Conservation (phyloP, 768 basidiomycete genomes). For the Dacryopinax spathularia region DNA sequence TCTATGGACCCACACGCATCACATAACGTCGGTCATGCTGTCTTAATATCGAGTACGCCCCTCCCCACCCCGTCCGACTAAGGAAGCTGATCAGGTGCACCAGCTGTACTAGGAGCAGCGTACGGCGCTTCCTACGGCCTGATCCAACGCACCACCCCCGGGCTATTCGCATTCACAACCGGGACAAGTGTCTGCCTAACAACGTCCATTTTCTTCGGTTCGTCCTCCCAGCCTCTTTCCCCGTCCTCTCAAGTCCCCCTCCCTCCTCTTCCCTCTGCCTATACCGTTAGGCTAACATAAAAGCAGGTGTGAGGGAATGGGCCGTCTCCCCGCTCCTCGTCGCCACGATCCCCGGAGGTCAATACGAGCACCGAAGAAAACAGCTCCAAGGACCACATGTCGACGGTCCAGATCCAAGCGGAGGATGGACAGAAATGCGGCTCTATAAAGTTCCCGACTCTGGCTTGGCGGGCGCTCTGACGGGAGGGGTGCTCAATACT, state of each 20-base stretch:
- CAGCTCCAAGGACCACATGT: neutral
- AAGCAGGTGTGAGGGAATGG: neutral
- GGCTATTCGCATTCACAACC: neutral
- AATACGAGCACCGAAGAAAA: neutral
- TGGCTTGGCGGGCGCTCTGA: conserved; percentile 52
- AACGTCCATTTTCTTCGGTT: neutral
- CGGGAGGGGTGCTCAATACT: conserved; percentile 46
- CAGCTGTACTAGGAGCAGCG: neutral
- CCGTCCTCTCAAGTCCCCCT: no score
- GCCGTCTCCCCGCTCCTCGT: neutral
- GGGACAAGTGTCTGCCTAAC: neutral
- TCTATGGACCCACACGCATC: neutral
- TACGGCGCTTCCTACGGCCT: neutral
- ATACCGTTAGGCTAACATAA: neutral
- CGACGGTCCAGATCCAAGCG: neutral
- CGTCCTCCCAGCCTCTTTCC: neutral
- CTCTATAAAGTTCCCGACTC: conserved; percentile 52
- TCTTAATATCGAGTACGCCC: neutral
- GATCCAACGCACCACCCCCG: neutral
- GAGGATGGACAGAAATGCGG: conserved; percentile 38
- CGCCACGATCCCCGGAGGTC: neutral
- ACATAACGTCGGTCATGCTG: neutral
- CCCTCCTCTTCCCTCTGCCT: no score
- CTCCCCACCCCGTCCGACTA: no score
- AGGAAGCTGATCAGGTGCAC: neutral